Evolutionary conservation across 75 land plant genomes (phyloP).

Genomic region (Cupressus sempervirens): DNA sequence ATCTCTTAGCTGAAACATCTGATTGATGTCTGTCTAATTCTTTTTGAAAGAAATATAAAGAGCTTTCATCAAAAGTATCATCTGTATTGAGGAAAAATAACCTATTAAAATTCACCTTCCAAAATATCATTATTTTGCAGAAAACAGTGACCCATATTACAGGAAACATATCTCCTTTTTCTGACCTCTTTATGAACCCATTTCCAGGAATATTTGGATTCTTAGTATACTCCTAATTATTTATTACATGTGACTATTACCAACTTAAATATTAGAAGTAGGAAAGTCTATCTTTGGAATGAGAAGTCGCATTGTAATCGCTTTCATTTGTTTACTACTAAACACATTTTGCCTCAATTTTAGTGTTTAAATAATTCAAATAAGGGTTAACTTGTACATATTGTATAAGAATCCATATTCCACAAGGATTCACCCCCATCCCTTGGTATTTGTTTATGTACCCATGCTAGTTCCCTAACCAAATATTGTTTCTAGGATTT

Average conservation of each 20-base stretch:
- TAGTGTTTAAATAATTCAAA: not conserved
- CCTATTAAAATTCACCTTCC: not conserved
- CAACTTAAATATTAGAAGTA: not conserved
- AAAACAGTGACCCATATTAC: too few relatives aligned
- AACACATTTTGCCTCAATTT: not conserved
- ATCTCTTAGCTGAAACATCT: not conserved
- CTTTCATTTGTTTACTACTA: not conserved
- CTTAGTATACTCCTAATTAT: not conserved
- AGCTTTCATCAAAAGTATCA: not conserved
- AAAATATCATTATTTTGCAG: too few relatives aligned
- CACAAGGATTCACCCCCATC: not conserved
- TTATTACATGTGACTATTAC: too few relatives aligned
- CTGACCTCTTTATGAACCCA: not conserved
- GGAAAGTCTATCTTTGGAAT: not conserved
- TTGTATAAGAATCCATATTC: not conserved
- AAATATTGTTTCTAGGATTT: not conserved
- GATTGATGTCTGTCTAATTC: not conserved
- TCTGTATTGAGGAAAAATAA: not conserved
- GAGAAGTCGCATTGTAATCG: not conserved
- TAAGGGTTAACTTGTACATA: not conserved
- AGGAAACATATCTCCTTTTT: not conserved
- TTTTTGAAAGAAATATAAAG: not conserved
- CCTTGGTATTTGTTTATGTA: not conserved
- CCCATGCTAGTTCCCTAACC: not conserved
- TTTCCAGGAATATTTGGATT: not conserved